Conservation (phyloP, 2,329 filamentous ascomycete genomes). For the Ilyonectria robusta region DNA sequence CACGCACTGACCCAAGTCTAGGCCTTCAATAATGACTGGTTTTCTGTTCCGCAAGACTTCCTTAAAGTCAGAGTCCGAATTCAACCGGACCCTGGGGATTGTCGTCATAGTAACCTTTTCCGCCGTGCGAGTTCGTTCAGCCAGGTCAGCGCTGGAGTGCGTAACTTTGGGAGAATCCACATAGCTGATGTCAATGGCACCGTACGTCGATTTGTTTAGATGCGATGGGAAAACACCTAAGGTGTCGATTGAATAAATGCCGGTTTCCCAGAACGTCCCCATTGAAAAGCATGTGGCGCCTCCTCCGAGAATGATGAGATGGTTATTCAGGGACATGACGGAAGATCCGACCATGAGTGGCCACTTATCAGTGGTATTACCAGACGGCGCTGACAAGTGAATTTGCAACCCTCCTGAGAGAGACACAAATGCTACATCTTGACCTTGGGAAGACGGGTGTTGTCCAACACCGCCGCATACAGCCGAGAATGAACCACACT, state of each 20-base stretch:
- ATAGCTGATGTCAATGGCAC: constrained; percentile 33
- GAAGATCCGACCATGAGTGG: constrained; percentile 82
- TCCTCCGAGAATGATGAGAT: constrained; percentile 79
- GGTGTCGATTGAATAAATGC: constrained; percentile 62
- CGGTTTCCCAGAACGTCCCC: constrained; percentile 86
- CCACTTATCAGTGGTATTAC: constrained; percentile 22
- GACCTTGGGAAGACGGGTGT: constrained; percentile 46
- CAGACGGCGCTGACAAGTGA: constrained; percentile 16
- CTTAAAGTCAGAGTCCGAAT: constrained; percentile 70
- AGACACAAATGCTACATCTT: constrained; percentile 43
- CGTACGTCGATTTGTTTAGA: not conserved
- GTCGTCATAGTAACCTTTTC: constrained; percentile 41
- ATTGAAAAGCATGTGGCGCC: constrained; percentile 93
- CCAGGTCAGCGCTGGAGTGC: constrained; percentile 26
- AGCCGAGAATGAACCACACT: constrained; percentile 38
- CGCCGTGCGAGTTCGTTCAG: not conserved
- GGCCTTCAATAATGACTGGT: constrained; percentile 72
- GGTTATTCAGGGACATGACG: constrained; percentile 61
- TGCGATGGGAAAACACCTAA: constrained; percentile 8
- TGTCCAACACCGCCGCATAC: constrained; percentile 54
- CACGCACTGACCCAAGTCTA: constrained; percentile 78
- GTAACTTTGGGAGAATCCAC: constrained; percentile 49
- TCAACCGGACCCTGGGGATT: constrained; percentile 68
- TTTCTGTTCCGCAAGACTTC: constrained; percentile 69
- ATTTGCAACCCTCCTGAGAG: constrained; percentile 48